Evolutionary conservation across 805 yeast species (phyloP), one percentile per base, ranked within the genome.

Genomic region (Metschnikowia koreensis): DNA sequence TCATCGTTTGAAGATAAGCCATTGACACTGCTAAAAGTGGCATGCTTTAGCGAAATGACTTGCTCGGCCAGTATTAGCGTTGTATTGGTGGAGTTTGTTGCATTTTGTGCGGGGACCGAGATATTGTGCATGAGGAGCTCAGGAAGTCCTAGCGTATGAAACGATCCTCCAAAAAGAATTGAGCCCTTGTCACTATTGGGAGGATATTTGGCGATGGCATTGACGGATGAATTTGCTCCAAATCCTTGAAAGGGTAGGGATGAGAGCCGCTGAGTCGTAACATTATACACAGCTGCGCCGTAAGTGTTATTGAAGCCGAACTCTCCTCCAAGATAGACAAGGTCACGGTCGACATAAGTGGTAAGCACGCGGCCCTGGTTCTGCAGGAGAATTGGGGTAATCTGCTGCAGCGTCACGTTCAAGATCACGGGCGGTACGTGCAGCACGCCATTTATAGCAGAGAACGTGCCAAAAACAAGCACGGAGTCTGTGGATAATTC

Each of bases 291-390:
- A 9, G 87, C 84, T 0, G 81, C 87, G 46, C 90, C 86, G 57
- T 74, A 61, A 7, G 83, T 74, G 43, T 70, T 66, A 50, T 80
- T 74, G 64, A 74, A 83, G 6, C 75, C 65, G 58, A 93, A 81
- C 53, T 81, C 76, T 17, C 99, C 99, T 9, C 97, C 99, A 45
- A 89, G 78, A 62, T 88, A 90, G 0, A 89, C 77, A 22, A 81
- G 50, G 22, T 78, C 68, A 34, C 69, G 65, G 42, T 73, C 75
- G 1, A 67, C 84, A 46, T 60, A 66, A 5, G 74, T 60, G n/a
- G 73, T 65, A 28, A 61, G 63, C 13, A 74, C 72, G 7, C 56
- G 44, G 9, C 78, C 78, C 36, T 29, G 27, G 16, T 50, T 41
- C 12, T 50, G 36, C 1, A 59, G 49, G 41, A 70, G 59, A 27